Base-by-base conservation (phyloP, 2,329 filamentous ascomycete genomes). In the Penicillium sp. region DNA sequence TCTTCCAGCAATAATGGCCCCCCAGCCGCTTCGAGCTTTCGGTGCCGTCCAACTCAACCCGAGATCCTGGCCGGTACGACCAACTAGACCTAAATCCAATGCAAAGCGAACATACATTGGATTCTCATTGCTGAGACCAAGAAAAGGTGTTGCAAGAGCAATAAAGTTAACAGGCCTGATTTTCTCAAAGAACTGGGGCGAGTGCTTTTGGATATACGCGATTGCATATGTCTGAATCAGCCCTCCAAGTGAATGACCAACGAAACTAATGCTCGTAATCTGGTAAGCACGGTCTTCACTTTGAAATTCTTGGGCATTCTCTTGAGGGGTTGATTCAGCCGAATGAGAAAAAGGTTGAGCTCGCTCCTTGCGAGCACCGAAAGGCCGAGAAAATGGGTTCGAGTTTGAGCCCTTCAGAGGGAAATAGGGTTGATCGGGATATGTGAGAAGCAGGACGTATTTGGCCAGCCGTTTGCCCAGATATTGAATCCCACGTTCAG, bases 21-120 rank as follows among this genome's bases (percentile, higher is more conserved):
- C 89, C 92, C 92, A 96, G 46, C 92, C 91, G 72, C 87, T 94
- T 67, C 89, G 84, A 18, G 90, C 88, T 67, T 95, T 82, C 0
- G 93, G 93, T 14, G 93, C 88, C 66, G 91, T 85, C 94, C 94
- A 99, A 1, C 92, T 96, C 59, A 99, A 78, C 22, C 94, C 94
- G 9, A 99, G 81, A 76, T 99, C 94, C 73, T 97, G 91, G 8
- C 94, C 94, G 3, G 94, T 97, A 52, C 93, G 85, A n/a, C 94
- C 94, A 14, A 99, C 93, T 1, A 99, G 82, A 0, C 94, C 94
- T 76, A 97, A 96, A 71, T 99, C 94, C 4, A 99, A 79, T 0
- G 94, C 94, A 72, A 99, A 97, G 68, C 92, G 96, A 74, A 99
- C 90, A 71, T 99, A 99, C 55, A 97, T 81, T 0, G 94, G 94